These are phyloP conservation scores for Coniochaeta prunicola DNA, from an alignment of 2,329 filamentous ascomycete genomes.

Conservation along the genomic window DNA sequence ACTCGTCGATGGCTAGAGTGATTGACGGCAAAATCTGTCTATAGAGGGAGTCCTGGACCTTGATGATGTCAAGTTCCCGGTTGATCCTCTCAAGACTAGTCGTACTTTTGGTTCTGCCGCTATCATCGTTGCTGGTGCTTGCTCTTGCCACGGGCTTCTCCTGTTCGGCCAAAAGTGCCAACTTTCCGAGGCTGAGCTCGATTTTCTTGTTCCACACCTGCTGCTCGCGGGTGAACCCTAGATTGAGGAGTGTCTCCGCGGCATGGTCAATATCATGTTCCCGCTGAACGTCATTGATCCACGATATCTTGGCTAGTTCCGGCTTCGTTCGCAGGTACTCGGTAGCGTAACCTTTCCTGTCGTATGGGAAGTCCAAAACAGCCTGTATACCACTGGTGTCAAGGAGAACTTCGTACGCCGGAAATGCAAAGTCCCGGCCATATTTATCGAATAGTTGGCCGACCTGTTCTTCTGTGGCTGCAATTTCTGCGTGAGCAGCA, in stretches of 20 bases:
- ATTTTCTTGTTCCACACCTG: conserved; percentile 92
- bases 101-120: conserved; percentile 21
- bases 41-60: conserved; percentile 74
- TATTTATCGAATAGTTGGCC: conserved; percentile 54
- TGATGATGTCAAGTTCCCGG: conserved; percentile 59
- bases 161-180: conserved; percentile 63
- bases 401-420: conserved; percentile 75
- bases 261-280: conserved; percentile 71
- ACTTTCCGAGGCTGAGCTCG: conserved; percentile 81
- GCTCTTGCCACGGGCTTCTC: conserved; percentile 17
- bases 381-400: conserved; percentile 56
- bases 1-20: conserved; percentile 67
- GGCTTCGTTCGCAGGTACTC: conserved; percentile 67
- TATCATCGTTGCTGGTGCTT: conserved; percentile 12
- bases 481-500: conserved; percentile 29
- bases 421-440: conserved; percentile 60
- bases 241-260: conserved; percentile 59
- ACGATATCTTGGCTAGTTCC: conserved; percentile 70
- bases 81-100: conserved; percentile 47
- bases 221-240: conserved; percentile 65
- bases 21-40: conserved; percentile 62
- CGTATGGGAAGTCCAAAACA: conserved; percentile 64
- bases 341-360: conserved; percentile 65
- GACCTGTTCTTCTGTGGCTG: conserved; percentile 39
- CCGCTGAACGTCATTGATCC: conserved; percentile 86